Evolutionary conservation across 305 asterid genomes (phyloP).

Genomic region (Solanum hybrid): DNA sequence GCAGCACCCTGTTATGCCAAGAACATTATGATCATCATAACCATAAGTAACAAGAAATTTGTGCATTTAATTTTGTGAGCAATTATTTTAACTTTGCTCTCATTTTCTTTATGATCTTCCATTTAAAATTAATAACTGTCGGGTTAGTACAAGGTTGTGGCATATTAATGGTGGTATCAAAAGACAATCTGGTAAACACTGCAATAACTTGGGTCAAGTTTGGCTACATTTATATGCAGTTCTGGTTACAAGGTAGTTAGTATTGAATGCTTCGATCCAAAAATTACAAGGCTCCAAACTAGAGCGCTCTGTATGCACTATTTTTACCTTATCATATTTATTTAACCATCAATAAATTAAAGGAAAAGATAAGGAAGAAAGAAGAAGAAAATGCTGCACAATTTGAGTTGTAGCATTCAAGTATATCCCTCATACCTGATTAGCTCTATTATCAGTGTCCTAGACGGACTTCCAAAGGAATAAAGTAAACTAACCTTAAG

Average conservation of each 20-base stretch:
- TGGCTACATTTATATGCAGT: neutral
- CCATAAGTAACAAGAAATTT: neutral
- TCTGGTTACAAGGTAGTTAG: neutral
- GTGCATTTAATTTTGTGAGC: neutral
- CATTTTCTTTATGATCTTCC: neutral
- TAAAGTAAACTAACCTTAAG: neutral
- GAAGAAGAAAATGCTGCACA: neutral
- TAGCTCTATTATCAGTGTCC: neutral
- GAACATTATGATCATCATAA: neutral
- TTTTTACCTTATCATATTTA: neutral
- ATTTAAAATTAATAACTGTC: neutral
- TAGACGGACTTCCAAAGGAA: neutral
- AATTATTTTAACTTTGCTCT: neutral
- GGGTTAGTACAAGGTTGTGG: neutral
- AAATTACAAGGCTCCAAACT: neutral
- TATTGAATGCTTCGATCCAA: neutral
- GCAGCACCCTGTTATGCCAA: constrained; percentile 66
- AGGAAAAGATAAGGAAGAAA: neutral
- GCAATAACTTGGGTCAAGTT: neutral
- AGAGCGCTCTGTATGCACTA: neutral
- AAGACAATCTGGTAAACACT: neutral
- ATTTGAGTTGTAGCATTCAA: neutral
- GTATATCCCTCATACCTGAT: neutral
- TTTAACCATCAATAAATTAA: neutral
- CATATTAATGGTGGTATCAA: neutral